Evolutionary conservation across 371 early-diverging fungal species (phyloP).

Genomic region (Synchytrium microbalum): DNA sequence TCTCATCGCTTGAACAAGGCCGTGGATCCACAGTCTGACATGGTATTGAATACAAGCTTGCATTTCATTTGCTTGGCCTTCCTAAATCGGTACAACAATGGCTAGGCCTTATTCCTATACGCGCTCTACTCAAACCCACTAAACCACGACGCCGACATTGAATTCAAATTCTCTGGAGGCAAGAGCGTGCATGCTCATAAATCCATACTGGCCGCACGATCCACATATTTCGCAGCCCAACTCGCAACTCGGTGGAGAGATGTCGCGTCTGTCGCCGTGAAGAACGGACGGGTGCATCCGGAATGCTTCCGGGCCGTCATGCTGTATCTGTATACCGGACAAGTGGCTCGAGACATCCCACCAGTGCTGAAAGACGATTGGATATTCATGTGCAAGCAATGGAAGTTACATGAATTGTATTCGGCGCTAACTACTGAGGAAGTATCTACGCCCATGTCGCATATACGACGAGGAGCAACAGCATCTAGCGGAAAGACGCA

Average conservation of each 20-base stretch:
- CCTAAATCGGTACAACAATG: too few species aligned
- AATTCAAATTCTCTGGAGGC: conserved; percentile 3
- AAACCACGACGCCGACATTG: conserved; percentile 9
- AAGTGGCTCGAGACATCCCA: conserved; percentile 2
- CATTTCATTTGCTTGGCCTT: too few species aligned
- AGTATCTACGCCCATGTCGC: background rate
- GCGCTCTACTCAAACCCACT: conserved; percentile 1
- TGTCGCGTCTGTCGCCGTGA: conserved; percentile 2
- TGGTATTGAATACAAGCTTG: too few species aligned
- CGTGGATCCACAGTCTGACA: conserved; percentile 14
- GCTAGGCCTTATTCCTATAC: conserved; percentile 13
- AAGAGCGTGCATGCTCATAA: conserved; percentile 11
- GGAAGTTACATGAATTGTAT: conserved; percentile 7
- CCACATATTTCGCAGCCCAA: conserved; percentile 11
- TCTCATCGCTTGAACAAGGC: conserved; percentile 15
- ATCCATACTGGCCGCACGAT: conserved; percentile 14
- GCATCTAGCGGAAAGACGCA: background rate
- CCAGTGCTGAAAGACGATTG: conserved; percentile 3
- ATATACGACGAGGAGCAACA: background rate
- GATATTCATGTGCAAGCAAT: conserved; percentile 11
- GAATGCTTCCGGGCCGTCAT: conserved; percentile 7
- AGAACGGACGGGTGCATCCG: conserved; percentile 4
- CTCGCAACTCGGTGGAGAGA: conserved; percentile 9
- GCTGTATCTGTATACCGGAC: conserved; percentile 20
- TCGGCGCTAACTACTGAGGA: background rate